phyloP scores from a whole-genome alignment of 2,329 filamentous ascomycete species.

The Neonectria hederae region DNA sequence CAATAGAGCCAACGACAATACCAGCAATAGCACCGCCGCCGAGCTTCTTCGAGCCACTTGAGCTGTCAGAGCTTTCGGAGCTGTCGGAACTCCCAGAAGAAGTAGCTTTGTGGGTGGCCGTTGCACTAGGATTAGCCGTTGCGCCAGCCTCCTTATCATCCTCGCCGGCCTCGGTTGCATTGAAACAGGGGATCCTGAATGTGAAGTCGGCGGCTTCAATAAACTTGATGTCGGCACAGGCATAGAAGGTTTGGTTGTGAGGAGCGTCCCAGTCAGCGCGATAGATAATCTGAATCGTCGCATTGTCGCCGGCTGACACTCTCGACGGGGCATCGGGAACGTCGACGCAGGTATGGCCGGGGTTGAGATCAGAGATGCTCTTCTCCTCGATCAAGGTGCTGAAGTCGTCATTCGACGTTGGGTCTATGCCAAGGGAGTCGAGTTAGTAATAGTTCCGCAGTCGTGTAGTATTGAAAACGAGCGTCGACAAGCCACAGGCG shows the following conservation, averaged over 20 bases:
- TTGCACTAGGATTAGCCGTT: conserved; percentile 18
- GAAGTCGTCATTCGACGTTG: conserved; percentile 52
- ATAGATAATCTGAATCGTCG: conserved; percentile 61
- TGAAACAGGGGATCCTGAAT: conserved; percentile 54
- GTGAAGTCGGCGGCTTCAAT: conserved; percentile 49
- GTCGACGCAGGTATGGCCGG: conserved; percentile 57
- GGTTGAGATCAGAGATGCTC: conserved; percentile 51
- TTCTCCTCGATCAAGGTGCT: conserved; percentile 49
- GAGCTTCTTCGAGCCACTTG: conserved; percentile 64
- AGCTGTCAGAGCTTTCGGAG: neutral
- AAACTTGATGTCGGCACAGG: conserved; percentile 59
- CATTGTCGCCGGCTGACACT: conserved; percentile 53
- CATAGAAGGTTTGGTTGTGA: conserved; percentile 57
- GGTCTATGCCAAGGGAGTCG: conserved; percentile 45
- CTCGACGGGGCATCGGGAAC: conserved; percentile 48
- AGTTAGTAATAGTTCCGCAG: neutral
- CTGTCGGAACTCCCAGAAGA: neutral
- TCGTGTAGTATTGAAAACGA: neutral
- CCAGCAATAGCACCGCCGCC: conserved; percentile 66
- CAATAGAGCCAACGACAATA: conserved; percentile 74
- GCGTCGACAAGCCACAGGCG: neutral
- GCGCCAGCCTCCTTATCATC: conserved; percentile 35
- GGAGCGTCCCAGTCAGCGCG: conserved; percentile 54
- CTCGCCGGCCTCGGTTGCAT: conserved; percentile 49
- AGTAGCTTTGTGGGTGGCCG: conserved; percentile 25